Evolutionary conservation across 345 rosid genomes (phyloP).

Genomic region (Eucalyptus sp.): DNA sequence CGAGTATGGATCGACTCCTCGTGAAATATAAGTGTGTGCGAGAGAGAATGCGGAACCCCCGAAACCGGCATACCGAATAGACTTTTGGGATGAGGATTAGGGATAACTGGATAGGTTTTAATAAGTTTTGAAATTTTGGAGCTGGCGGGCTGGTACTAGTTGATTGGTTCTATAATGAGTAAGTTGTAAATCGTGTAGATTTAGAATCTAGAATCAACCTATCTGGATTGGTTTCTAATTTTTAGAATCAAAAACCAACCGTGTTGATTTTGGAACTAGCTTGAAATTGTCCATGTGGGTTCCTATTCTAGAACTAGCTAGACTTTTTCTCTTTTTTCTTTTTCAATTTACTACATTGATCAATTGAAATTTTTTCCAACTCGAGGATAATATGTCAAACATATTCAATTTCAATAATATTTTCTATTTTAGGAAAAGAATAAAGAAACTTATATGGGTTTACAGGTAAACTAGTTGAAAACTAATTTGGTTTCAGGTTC

Average conservation of each 20-base stretch:
- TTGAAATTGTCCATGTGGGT: background rate
- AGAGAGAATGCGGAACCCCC: background rate
- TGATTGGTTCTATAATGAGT: background rate
- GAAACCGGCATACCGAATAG: accelerated
- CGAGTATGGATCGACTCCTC: background rate
- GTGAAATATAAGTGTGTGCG: background rate
- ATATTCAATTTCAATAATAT: background rate
- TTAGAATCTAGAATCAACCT: background rate
- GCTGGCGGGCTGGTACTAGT: background rate
- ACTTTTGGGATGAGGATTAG: background rate
- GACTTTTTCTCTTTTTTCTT: background rate
- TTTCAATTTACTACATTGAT: background rate
- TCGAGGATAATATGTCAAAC: background rate
- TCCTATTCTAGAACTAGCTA: background rate
- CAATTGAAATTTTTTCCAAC: too few relatives aligned
- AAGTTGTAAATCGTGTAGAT: background rate
- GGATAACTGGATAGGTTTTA: background rate
- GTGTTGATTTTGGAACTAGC: background rate
- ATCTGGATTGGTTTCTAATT: accelerated
- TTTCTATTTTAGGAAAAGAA: background rate
- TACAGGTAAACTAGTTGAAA: background rate
- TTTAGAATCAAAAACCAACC: background rate
- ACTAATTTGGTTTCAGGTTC: background rate
- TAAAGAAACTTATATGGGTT: background rate
- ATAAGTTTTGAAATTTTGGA: background rate